These are phyloP conservation scores for Pholiota microspora DNA, from an alignment of 768 basidiomycete genomes.

Conservation along the genomic window DNA sequence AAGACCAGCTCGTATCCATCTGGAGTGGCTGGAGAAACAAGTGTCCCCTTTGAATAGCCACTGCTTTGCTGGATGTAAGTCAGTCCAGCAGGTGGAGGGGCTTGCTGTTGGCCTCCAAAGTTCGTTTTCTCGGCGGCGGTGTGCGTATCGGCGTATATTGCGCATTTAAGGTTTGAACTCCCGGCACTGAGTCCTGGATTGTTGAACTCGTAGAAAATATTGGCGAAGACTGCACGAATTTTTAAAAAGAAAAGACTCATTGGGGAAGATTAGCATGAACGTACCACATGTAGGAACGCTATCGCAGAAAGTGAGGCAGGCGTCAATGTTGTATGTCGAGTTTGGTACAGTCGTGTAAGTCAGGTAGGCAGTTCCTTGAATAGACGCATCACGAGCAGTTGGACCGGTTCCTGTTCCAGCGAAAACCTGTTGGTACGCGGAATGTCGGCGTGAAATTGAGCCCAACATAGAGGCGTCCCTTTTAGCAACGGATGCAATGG, in stretches of 20 bases:
- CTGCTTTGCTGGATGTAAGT: slow-evolving; percentile 43
- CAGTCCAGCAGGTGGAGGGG: slow-evolving; percentile 24
- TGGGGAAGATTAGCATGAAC: slow-evolving; percentile 12
- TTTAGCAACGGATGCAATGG: too few relatives aligned
- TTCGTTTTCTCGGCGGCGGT: slow-evolving; percentile 42
- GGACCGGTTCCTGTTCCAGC: slow-evolving; percentile 30
- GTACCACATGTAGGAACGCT: slow-evolving; percentile 37
- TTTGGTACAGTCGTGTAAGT: slow-evolving; percentile 45
- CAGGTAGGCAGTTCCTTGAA: slow-evolving; percentile 45
- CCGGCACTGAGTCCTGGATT: slow-evolving; percentile 38
- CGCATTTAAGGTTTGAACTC: slow-evolving; percentile 46
- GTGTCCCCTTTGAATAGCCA: slow-evolving; percentile 34
- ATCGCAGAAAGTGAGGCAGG: slow-evolving; percentile 38
- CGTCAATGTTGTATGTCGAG: slow-evolving; percentile 41
- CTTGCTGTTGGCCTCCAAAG: not conserved
- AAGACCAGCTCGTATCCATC: slow-evolving; percentile 40
- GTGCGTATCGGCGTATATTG: slow-evolving; percentile 41
- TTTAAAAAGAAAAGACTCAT: not conserved
- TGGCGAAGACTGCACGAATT: slow-evolving; percentile 37
- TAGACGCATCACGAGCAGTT: slow-evolving; percentile 39
- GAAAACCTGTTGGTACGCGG: slow-evolving; percentile 37
- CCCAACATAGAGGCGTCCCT: not conserved
- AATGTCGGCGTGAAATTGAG: slow-evolving; percentile 15
- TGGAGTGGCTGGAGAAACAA: slow-evolving; percentile 36
- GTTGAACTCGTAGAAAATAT: slow-evolving; percentile 49